phyloP scores from a whole-genome alignment of 345 rosid species.

The Diplotaxis tenuifolia region DNA sequence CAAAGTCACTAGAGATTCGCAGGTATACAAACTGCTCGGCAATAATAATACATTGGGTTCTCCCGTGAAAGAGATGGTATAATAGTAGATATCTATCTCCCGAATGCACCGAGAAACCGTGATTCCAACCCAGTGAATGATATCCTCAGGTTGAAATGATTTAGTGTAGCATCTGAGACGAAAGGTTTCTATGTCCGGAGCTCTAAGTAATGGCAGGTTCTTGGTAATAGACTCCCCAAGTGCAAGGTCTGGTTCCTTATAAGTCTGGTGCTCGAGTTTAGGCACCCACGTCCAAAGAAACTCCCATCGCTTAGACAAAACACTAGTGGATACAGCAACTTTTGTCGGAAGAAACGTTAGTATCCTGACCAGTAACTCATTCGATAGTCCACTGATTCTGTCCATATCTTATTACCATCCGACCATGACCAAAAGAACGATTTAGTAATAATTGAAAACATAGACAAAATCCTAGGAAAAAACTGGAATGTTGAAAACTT shows the following conservation, averaged over 20 bases:
- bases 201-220: background rate
- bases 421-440: no score
- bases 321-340: no score
- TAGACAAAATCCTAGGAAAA: no score
- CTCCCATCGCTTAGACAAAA: background rate
- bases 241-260: background rate
- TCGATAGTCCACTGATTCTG: background rate
- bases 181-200: background rate
- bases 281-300: background rate
- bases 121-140: background rate
- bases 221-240: background rate
- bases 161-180: background rate
- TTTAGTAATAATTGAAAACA: no score
- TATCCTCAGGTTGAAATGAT: background rate
- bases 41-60: background rate
- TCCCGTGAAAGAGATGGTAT: background rate
- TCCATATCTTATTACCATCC: no score
- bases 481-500: no score
- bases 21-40: constrained; percentile 10
- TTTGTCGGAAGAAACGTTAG: no score
- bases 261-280: background rate
- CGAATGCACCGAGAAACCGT: background rate
- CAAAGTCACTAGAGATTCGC: constrained; percentile 6
- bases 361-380: background rate
- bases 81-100: background rate